A percentile compares a stretch with the other conserved stretches of the same genome.
phyloP scores from a whole-genome alignment of 495 filamentous ascomycete genomes.

The Parathielavia appendiculata region DNA sequence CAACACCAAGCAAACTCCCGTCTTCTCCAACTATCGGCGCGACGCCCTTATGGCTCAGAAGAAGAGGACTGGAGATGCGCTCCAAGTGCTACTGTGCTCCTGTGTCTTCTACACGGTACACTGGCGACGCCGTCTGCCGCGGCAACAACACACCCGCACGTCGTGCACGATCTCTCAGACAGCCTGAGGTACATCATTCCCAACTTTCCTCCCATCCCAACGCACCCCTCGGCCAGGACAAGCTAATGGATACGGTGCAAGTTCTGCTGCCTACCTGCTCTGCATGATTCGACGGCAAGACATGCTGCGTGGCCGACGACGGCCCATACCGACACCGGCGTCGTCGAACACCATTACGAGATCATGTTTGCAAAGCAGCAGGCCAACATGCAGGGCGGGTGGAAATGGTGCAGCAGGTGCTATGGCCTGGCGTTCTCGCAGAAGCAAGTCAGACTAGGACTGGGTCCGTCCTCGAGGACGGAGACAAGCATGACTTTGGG shows the following conservation, averaged over 20 bases:
- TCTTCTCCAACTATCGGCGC: neutral
- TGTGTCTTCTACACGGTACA: slow-evolving; percentile 3
- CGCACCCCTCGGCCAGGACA: neutral
- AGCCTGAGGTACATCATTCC: neutral
- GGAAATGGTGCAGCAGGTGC: slow-evolving; percentile 7
- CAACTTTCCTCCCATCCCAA: neutral
- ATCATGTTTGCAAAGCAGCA: neutral
- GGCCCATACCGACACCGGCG: neutral
- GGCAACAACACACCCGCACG: slow-evolving; percentile 8
- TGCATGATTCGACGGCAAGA: slow-evolving; percentile 7
- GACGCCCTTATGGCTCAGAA: neutral
- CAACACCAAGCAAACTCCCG: neutral
- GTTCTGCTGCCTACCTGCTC: neutral
- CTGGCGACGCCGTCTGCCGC: slow-evolving; percentile 7
- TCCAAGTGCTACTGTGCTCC: slow-evolving; percentile 14
- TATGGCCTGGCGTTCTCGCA: neutral
- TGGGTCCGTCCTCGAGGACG: slow-evolving; percentile 7
- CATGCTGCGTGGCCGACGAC: neutral
- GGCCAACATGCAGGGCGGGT: neutral
- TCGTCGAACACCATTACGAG: neutral
- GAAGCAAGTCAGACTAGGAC: neutral
- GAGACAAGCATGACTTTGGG: slow-evolving; percentile 1
- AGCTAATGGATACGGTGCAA: slow-evolving; percentile 5
- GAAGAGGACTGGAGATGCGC: slow-evolving; percentile 7
- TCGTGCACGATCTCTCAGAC: slow-evolving; percentile 4